Conservation (phyloP, 805 yeast species). For the Suhomyces canberraensis region DNA sequence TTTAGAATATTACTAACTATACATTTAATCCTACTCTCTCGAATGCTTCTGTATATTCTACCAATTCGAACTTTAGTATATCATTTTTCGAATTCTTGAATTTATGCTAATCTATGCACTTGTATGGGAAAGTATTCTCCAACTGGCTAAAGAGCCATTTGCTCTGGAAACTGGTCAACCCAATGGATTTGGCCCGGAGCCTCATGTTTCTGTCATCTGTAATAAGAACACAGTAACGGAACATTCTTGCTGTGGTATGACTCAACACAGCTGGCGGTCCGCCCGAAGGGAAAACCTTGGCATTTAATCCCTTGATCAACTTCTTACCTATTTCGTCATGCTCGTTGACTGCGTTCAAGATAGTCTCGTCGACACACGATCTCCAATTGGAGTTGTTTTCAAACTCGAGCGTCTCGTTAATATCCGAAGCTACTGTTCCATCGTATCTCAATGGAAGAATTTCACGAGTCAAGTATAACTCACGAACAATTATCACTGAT, state of each 20-base stretch:
- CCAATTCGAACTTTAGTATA: too few species aligned
- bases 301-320: conserved; percentile 36
- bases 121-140: conserved; percentile 44
- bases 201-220: conserved; percentile 77
- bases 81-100: too few species aligned
- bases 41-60: too few species aligned
- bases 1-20: too few species aligned
- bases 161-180: conserved; percentile 53
- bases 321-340: conserved; percentile 40
- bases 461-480: conserved; percentile 53
- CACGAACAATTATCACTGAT: conserved; percentile 71
- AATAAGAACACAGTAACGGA: conserved; percentile 58
- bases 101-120: conserved; percentile 52
- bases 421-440: conserved; percentile 63
- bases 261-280: conserved; percentile 14
- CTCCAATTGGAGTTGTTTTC: conserved; percentile 74
- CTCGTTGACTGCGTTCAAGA: conserved; percentile 48
- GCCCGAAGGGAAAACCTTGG: not conserved
- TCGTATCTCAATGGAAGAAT: conserved; percentile 63
- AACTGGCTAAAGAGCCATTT: conserved; percentile 57
- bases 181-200: conserved; percentile 57
- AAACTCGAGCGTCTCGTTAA: conserved; percentile 71
- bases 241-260: conserved; percentile 39
- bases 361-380: conserved; percentile 67
- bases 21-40: too few species aligned